Evolutionary conservation across 768 basidiomycete species (phyloP).

Genomic region (Pleurotus platypus): DNA sequence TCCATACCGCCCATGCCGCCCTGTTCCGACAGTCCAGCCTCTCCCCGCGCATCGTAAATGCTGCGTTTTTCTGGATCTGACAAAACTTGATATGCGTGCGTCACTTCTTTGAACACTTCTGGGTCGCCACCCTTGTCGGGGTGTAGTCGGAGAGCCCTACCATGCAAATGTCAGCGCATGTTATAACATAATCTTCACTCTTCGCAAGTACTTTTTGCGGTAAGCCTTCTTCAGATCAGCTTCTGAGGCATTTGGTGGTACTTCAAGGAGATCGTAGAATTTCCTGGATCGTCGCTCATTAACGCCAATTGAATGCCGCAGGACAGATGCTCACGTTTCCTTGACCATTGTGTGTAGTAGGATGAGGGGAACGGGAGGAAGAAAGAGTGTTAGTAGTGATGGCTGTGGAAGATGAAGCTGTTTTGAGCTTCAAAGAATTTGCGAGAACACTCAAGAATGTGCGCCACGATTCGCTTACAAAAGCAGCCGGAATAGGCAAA

Average conservation of each 20-base stretch:
- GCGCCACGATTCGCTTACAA: conserved; percentile 1
- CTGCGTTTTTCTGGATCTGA: conserved; percentile 82
- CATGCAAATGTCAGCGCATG: too few species aligned
- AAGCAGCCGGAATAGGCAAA: background rate
- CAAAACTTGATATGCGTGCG: conserved; percentile 93
- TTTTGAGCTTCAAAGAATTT: conserved; percentile 13
- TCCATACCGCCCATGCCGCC: conserved; percentile 97
- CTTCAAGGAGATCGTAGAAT: conserved; percentile 92
- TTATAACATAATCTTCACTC: too few species aligned
- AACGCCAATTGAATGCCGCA: background rate
- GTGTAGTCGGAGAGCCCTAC: conserved; percentile 78
- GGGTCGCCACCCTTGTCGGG: conserved; percentile 97
- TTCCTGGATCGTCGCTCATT: conserved; percentile 43
- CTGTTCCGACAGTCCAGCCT: conserved; percentile 83
- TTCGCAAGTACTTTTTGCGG: conserved; percentile 71
- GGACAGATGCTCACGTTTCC: conserved; percentile 51
- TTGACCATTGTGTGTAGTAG: conserved; percentile 49
- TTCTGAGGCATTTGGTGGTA: conserved; percentile 73
- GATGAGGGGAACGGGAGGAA: conserved; percentile 15
- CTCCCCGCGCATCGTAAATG: conserved; percentile 88
- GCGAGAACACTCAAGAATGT: conserved; percentile 6
- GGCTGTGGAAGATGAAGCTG: conserved; percentile 10
- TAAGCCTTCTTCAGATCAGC: conserved; percentile 92
- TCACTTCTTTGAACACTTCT: conserved; percentile 96
- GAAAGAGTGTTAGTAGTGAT: conserved; percentile 16